Evolutionary conservation across 495 filamentous ascomycete genomes (phyloP).

Genomic region (Aspergillus wentii): DNA sequence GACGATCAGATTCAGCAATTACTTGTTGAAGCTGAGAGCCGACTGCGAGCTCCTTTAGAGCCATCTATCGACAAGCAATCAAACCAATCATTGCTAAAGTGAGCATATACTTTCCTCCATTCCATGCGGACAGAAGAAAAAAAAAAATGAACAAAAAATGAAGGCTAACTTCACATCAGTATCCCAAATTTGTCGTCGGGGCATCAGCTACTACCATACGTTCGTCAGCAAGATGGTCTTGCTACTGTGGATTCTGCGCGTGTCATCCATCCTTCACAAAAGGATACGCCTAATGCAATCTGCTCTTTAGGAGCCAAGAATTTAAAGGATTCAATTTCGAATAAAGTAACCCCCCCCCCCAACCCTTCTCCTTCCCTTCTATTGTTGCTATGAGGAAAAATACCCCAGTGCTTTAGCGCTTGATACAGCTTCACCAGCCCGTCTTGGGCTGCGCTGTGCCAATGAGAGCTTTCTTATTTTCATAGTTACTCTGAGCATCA

Average conservation of each 20-base stretch:
- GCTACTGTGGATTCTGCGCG: constrained; percentile 42
- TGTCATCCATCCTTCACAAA: constrained; percentile 36
- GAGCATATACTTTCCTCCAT: too few species aligned
- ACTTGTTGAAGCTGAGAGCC: constrained; percentile 58
- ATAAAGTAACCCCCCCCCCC: constrained; percentile 37
- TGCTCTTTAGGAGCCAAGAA: constrained; percentile 36
- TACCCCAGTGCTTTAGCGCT: constrained; percentile 51
- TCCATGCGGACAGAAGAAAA: too few species aligned
- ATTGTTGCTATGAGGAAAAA: constrained; percentile 66
- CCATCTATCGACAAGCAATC: neutral
- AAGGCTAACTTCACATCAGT: too few species aligned
- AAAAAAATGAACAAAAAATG: too few species aligned
- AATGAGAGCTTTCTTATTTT: constrained; percentile 68
- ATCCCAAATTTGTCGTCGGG: constrained; percentile 41
- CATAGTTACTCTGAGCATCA: constrained; percentile 99
- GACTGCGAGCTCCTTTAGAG: constrained; percentile 38
- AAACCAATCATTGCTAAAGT: too few species aligned
- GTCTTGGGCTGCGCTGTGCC: constrained; percentile 72
- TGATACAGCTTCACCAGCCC: constrained; percentile 61
- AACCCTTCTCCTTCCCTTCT: constrained; percentile 7
- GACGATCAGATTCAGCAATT: constrained; percentile 60
- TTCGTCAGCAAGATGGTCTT: constrained; percentile 39
- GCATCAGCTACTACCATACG: constrained; percentile 40
- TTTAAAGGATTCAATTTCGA: constrained; percentile 3
- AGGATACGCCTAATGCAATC: constrained; percentile 35